Evolutionary conservation across 78 protist genomes (phyloP).

Genomic region (Tieghemostelium lacteum): DNA sequence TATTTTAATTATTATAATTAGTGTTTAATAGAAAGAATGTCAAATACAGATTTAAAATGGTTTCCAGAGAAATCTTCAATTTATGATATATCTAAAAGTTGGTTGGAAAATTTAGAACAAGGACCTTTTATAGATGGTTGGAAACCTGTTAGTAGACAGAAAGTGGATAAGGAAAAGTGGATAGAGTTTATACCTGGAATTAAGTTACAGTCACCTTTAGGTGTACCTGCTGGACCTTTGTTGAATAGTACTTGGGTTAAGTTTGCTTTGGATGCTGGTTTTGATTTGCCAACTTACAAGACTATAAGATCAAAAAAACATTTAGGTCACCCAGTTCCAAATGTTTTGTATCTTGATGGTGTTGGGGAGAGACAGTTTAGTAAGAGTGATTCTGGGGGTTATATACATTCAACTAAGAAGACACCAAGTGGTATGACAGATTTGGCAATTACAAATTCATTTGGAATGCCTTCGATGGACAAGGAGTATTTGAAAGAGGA

Average conservation of each 20-base stretch:
- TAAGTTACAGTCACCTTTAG: conserved; percentile 48
- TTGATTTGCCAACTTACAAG: conserved; percentile 62
- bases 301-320: conserved; percentile 46
- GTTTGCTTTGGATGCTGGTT: conserved; percentile 67
- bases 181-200: conserved; percentile 38
- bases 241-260: conserved; percentile 54
- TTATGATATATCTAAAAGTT: conserved; percentile 63
- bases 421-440: conserved; percentile 17
- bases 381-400: conserved; percentile 15
- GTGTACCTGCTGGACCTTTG: conserved; percentile 79
- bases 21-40: not conserved
- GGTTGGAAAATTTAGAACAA: conserved; percentile 71
- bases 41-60: conserved; percentile 8
- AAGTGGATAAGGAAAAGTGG: conserved; percentile 14
- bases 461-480: conserved; percentile 65
- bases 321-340: conserved; percentile 68
- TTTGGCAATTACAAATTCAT: conserved; percentile 65
- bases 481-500: conserved; percentile 30
- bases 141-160: not conserved
- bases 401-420: conserved; percentile 8
- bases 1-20: too few species aligned
- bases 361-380: conserved; percentile 2
- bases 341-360: conserved; percentile 40
- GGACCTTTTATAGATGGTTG: conserved; percentile 59
- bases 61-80: conserved; percentile 47